phyloP scores from a whole-genome alignment of 2,329 filamentous ascomycete genomes.

The Pezicula carpinea region DNA sequence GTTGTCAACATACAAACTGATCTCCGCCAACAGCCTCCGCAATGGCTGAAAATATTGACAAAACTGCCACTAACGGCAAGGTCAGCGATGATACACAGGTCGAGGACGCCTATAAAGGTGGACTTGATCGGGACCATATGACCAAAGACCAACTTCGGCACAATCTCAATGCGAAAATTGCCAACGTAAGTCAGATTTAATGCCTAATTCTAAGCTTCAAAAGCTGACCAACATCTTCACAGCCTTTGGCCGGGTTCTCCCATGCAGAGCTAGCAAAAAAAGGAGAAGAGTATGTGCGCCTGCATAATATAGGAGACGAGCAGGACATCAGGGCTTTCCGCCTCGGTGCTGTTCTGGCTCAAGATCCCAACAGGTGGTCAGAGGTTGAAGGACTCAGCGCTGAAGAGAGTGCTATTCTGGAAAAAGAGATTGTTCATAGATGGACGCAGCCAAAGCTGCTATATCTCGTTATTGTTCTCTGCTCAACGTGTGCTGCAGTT shows the following conservation, averaged over 20 bases:
- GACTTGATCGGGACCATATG: neutral
- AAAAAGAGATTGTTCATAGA: slow-evolving; percentile 57
- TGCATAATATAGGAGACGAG: slow-evolving; percentile 48
- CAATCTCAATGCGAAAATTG: slow-evolving; percentile 44
- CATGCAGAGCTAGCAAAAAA: slow-evolving; percentile 47
- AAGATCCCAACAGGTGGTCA: slow-evolving; percentile 37
- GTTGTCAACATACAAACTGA: neutral
- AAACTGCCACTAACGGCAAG: neutral
- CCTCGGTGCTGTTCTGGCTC: slow-evolving; percentile 55
- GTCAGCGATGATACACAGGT: neutral
- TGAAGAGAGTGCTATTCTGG: slow-evolving; percentile 52
- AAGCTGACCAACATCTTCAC: too few relatives aligned
- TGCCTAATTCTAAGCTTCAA: too few relatives aligned
- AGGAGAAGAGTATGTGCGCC: slow-evolving; percentile 53
- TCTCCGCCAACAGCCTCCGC: neutral
- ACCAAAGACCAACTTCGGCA: slow-evolving; percentile 11
- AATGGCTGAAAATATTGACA: neutral
- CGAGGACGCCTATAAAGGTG: neutral
- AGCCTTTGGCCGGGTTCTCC: slow-evolving; percentile 42
- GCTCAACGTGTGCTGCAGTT: slow-evolving; percentile 64
- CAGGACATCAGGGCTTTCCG: slow-evolving; percentile 55
- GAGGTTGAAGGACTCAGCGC: slow-evolving; percentile 48
- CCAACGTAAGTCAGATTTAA: slow-evolving; percentile 29
- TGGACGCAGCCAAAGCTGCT: slow-evolving; percentile 66
- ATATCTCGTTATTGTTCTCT: slow-evolving; percentile 61